Conservation (phyloP, 148 eudicot species). For the Bassia scoparia region DNA sequence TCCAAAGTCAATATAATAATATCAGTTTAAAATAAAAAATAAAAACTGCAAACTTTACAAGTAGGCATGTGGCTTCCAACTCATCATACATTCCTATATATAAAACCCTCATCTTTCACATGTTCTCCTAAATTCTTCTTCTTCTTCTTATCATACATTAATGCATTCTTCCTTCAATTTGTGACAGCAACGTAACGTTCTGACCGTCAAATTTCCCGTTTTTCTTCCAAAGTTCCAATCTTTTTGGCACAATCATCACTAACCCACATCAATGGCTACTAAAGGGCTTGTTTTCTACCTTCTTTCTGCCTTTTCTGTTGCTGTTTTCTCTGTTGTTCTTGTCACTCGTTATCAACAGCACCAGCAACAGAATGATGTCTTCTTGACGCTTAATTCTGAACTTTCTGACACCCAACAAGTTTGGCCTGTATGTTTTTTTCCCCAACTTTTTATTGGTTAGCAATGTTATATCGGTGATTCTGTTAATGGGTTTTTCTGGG, state of each 20-base stretch:
- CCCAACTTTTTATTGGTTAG: conserved; percentile 5
- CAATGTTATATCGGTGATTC: neutral
- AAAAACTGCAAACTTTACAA: too few relatives aligned
- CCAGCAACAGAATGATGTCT: neutral
- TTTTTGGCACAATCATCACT: neutral
- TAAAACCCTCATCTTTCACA: neutral
- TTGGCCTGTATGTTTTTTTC: conserved; percentile 70
- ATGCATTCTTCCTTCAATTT: too few relatives aligned
- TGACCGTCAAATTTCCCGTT: neutral
- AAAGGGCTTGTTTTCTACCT: conserved; percentile 55
- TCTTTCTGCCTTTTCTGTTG: conserved; percentile 48
- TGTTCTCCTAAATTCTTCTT: neutral
- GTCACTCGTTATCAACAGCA: conserved; percentile 28
- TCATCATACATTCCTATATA: too few relatives aligned
- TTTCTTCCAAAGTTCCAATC: neutral
- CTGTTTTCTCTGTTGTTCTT: conserved; percentile 46
- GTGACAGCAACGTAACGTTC: neutral
- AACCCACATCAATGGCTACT: conserved; percentile 24
- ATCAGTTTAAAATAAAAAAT: too few relatives aligned
- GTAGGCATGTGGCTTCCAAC: neutral
- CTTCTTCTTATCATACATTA: too few relatives aligned
- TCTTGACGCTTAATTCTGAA: conserved; percentile 24
- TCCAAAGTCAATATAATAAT: too few relatives aligned
- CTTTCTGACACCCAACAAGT: conserved; percentile 21
- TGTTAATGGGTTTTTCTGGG: conserved; percentile 8